Evolutionary conservation across 176 grass and related monocot genomes (phyloP).

Genomic region (Phoenix dactylifera): DNA sequence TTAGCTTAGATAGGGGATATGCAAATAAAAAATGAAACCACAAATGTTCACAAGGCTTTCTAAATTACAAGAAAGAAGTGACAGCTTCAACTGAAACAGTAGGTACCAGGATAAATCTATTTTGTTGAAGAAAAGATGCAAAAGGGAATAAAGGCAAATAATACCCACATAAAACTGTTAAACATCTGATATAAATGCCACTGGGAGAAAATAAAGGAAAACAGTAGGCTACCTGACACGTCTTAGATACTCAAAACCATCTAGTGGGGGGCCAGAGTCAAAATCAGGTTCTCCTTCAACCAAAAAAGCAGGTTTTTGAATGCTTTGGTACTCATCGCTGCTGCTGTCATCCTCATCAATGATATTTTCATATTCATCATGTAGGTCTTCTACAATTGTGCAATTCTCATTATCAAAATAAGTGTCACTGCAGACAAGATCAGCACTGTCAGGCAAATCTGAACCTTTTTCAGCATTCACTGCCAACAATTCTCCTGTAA

Average conservation of each 20-base stretch:
- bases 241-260: constrained; percentile 87
- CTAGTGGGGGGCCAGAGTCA: constrained; percentile 60
- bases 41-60: no score
- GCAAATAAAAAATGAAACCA: no score
- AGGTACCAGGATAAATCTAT: no score
- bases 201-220: background rate
- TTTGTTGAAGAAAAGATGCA: no score
- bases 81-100: no score
- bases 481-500: constrained; percentile 13
- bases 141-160: no score
- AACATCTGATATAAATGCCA: no score
- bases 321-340: constrained; percentile 56
- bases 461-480: constrained; percentile 10
- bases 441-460: background rate
- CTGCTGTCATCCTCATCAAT: constrained; percentile 39
- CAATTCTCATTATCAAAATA: background rate
- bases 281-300: constrained; percentile 91
- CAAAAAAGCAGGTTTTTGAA: constrained; percentile 67
- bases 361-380: constrained; percentile 19
- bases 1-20: no score
- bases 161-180: no score
- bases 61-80: no score
- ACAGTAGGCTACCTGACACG: constrained; percentile 59
- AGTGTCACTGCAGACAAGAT: background rate
- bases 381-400: constrained; percentile 3